These are phyloP conservation scores for Termitomyces sp. DNA, from an alignment of 768 basidiomycete species.

Conservation along the genomic window DNA sequence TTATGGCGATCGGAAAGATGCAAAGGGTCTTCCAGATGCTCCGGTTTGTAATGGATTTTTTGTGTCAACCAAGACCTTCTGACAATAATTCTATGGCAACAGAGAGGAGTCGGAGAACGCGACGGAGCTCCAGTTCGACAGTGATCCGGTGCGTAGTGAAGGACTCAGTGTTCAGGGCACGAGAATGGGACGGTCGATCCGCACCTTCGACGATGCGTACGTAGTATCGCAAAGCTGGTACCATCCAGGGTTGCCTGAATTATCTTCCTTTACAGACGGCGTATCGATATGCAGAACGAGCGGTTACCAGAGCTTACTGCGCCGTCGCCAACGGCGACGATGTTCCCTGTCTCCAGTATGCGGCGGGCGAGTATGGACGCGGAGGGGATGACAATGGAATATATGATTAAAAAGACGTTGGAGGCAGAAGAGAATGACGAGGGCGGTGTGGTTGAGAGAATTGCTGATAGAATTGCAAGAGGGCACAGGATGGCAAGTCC, in stretches of 20 bases:
- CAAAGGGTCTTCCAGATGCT: conserved; percentile 85
- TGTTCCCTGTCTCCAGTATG: conserved; percentile 63
- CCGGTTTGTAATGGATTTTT: conserved; percentile 47
- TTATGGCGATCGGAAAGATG: conserved; percentile 88
- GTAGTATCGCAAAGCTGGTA: conserved; percentile 14
- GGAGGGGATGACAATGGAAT: conserved; percentile 56
- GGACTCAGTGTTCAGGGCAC: conserved; percentile 59
- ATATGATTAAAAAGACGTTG: conserved; percentile 55
- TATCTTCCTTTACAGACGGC: conserved; percentile 41
- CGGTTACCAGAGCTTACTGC: conserved; percentile 57
- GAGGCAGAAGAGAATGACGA: conserved; percentile 51
- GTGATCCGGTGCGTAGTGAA: conserved; percentile 28
- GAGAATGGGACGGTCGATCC: conserved; percentile 56
- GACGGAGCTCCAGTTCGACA: conserved; percentile 52
- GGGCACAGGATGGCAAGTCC: conserved; percentile 39
- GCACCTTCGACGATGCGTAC: conserved; percentile 72
- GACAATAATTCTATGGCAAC: neutral
- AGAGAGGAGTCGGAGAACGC: conserved; percentile 80
- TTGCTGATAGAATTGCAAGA: conserved; percentile 60
- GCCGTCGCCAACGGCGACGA: conserved; percentile 27
- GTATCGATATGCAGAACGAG: conserved; percentile 70
- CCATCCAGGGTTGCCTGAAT: neutral
- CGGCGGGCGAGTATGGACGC: conserved; percentile 36
- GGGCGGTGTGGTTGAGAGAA: conserved; percentile 47
- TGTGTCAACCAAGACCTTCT: neutral